phyloP scores from a whole-genome alignment of 2,329 filamentous ascomycete species.

The Penicillium oxalicum region DNA sequence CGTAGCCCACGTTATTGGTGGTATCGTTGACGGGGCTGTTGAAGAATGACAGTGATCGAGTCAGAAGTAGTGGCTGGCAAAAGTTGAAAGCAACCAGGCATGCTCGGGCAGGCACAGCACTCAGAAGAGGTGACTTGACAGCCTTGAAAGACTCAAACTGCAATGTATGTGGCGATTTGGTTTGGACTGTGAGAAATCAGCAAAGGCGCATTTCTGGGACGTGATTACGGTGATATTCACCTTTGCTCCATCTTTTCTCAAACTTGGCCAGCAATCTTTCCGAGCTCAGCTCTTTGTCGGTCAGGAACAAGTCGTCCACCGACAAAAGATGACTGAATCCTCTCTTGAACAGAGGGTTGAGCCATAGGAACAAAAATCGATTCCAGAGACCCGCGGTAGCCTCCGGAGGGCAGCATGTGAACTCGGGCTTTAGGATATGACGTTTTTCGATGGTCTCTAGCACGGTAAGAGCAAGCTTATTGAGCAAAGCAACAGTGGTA shows the following conservation, averaged over 20 bases:
- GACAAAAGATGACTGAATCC: constrained; percentile 43
- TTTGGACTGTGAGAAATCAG: constrained; percentile 21
- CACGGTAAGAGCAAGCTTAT: constrained; percentile 42
- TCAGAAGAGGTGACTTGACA: constrained; percentile 31
- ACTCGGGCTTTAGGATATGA: constrained; percentile 35
- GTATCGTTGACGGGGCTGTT: constrained; percentile 21
- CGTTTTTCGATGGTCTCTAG: constrained; percentile 45
- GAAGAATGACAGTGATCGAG: constrained; percentile 32
- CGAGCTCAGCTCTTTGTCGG: constrained; percentile 43
- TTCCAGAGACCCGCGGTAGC: constrained; percentile 49
- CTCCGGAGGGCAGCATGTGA: constrained; percentile 43
- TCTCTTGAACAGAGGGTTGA: constrained; percentile 46
- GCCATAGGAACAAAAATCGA: constrained; percentile 48
- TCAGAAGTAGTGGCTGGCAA: constrained; percentile 35
- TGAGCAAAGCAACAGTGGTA: constrained; percentile 37
- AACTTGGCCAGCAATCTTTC: constrained; percentile 37
- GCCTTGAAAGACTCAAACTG: constrained; percentile 27
- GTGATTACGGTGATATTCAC: constrained; percentile 16
- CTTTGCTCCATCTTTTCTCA: constrained; percentile 36
- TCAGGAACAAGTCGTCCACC: constrained; percentile 41
- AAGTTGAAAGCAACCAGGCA: constrained; percentile 35
- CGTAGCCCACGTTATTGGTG: constrained; percentile 36
- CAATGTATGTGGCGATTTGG: constrained; percentile 24
- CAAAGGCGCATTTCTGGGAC: no score
- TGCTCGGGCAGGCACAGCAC: constrained; percentile 28